Conservation (phyloP, 352 stramenopile species). For the Hyaloperonospora brassicae region DNA sequence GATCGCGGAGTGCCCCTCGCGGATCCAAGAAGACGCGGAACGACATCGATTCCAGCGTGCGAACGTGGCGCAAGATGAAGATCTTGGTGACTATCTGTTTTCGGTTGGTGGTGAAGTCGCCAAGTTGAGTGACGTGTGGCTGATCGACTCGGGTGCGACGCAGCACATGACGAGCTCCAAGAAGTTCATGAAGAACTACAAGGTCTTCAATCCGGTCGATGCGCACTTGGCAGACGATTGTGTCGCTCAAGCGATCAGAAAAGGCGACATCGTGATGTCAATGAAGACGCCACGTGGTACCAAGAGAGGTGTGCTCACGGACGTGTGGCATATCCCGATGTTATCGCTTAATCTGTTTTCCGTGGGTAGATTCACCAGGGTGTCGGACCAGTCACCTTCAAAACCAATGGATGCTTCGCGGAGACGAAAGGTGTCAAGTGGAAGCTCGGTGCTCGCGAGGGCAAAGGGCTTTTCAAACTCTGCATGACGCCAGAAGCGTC, state of each 20-base stretch:
- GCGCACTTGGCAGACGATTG: not conserved
- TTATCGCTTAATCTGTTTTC: not conserved
- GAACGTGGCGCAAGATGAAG: too few relatives aligned
- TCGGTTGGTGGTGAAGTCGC: not conserved
- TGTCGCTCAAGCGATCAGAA: not conserved
- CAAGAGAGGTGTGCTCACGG: not conserved
- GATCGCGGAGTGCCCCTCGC: conserved; percentile 6
- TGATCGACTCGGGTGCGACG: conserved; percentile 4
- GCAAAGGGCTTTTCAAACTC: not conserved
- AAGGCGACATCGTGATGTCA: not conserved
- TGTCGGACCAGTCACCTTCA: not conserved
- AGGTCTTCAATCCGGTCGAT: too few relatives aligned
- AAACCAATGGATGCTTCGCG: not conserved
- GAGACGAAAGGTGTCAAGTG: conserved; percentile 1
- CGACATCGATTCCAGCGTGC: conserved; percentile 6
- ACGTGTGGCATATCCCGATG: conserved; percentile 2
- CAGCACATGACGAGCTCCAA: too few relatives aligned
- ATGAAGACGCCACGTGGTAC: too few relatives aligned
- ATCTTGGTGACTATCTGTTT: not conserved
- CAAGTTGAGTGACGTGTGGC: conserved; percentile 1
- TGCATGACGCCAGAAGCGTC: not conserved
- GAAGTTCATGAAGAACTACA: too few relatives aligned
- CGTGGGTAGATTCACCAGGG: not conserved
- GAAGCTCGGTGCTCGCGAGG: not conserved
- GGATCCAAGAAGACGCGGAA: not conserved